phyloP scores from a whole-genome alignment of 2,329 filamentous ascomycete genomes.

The Leptoxyphium fumago region DNA sequence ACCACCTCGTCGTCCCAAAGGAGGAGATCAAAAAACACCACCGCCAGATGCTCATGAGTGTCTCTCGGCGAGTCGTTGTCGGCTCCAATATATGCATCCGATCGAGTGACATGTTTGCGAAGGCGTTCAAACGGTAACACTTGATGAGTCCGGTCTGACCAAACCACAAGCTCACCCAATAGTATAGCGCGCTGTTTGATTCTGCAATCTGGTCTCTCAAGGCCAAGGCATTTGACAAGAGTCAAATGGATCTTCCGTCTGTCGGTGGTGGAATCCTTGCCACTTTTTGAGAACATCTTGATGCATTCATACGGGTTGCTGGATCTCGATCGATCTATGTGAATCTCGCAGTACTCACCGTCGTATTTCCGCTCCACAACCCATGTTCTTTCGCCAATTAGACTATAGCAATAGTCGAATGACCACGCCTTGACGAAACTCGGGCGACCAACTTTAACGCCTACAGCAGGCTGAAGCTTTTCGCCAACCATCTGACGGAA shows the following conservation, averaged over 20 bases:
- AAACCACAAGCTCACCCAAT: slow-evolving; percentile 72
- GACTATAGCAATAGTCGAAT: slow-evolving; percentile 58
- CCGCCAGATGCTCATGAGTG: slow-evolving; percentile 42
- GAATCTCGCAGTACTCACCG: slow-evolving; percentile 77
- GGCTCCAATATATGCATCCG: slow-evolving; percentile 54
- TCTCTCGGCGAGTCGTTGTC: slow-evolving; percentile 50
- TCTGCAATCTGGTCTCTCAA: slow-evolving; percentile 44
- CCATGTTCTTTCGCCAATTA: slow-evolving; percentile 46
- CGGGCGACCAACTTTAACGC: slow-evolving; percentile 32
- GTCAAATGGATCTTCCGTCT: slow-evolving; percentile 45
- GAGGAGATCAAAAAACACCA: slow-evolving; percentile 47
- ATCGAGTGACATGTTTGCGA: slow-evolving; percentile 61
- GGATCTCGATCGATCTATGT: slow-evolving; percentile 51
- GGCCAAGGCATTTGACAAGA: slow-evolving; percentile 48
- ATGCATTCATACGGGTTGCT: slow-evolving; percentile 33
- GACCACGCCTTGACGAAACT: slow-evolving; percentile 30
- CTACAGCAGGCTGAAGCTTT: slow-evolving; percentile 24
- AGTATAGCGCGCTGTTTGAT: slow-evolving; percentile 57
- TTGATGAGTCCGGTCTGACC: slow-evolving; percentile 47
- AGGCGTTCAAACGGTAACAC: slow-evolving; percentile 71
- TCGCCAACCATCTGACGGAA: slow-evolving; percentile 25
- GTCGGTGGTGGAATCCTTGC: slow-evolving; percentile 73
- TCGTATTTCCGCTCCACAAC: slow-evolving; percentile 73
- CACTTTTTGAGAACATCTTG: slow-evolving; percentile 82
- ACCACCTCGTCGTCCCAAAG: slow-evolving; percentile 40